Conservation (phyloP, 192 early-diverging fungal genomes). For the Cetraspora pellucida region DNA sequence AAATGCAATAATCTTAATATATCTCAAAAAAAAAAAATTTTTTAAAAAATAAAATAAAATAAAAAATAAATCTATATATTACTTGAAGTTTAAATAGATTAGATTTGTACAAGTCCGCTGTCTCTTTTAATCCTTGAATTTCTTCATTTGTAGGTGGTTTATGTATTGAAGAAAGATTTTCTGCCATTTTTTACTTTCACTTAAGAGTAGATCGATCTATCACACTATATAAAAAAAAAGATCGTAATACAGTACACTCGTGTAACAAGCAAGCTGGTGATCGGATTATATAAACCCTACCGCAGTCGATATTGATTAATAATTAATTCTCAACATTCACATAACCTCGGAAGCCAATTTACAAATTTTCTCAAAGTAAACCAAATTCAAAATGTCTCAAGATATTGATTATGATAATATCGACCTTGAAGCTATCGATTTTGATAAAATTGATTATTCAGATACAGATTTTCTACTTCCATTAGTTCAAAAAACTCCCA, state of each 20-base stretch:
- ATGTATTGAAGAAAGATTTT: conserved; percentile 40
- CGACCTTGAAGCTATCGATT: neutral
- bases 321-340: too few relatives aligned
- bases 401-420: neutral
- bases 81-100: conserved; percentile 92
- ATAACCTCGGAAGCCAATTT: too few relatives aligned
- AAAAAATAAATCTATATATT: conserved; percentile 39
- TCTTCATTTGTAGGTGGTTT: conserved; percentile 75
- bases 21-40: too few relatives aligned
- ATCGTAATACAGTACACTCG: too few relatives aligned
- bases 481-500: neutral
- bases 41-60: conserved; percentile 27
- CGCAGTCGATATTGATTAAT: too few relatives aligned
- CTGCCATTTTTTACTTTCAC: too few relatives aligned
- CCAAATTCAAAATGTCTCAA: too few relatives aligned
- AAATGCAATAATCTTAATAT: conserved; percentile 4
- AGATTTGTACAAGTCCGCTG: conserved; percentile 80
- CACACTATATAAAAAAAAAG: neutral
- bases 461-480: neutral
- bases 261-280: too few relatives aligned
- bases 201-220: too few relatives aligned
- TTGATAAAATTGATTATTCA: conserved; percentile 3
- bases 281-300: too few relatives aligned
- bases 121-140: conserved; percentile 81
- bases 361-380: too few relatives aligned